Evolutionary conservation across 768 basidiomycete species (phyloP).

Genomic region (Boletales sp.): DNA sequence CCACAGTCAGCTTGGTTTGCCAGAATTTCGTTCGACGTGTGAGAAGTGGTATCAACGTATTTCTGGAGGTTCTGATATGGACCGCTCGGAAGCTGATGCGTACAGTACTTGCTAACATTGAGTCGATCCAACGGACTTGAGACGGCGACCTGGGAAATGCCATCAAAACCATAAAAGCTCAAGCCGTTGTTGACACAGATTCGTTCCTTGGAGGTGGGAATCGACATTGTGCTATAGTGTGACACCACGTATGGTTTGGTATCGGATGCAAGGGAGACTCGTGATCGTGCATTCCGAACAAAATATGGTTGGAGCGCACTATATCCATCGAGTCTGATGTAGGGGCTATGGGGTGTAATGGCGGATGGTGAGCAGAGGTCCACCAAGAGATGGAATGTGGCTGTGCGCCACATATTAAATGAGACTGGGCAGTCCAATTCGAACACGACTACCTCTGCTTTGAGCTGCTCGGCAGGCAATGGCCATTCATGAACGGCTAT

Average conservation of each 20-base stretch:
- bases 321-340: constrained; percentile 14
- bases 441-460: no score
- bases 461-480: no score
- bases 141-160: constrained; percentile 6
- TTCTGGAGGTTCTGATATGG: no score
- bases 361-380: constrained; percentile 15
- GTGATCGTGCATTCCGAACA: constrained; percentile 11
- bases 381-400: no score
- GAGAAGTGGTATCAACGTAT: no score
- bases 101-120: constrained; percentile 26
- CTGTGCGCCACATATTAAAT: no score
- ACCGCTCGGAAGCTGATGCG: constrained; percentile 30
- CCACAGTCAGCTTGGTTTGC: no score
- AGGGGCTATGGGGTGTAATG: neutral
- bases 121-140: constrained; percentile 7
- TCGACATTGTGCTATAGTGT: constrained; percentile 10
- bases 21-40: no score
- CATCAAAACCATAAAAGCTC: constrained; percentile 29
- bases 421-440: no score
- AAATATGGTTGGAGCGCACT: constrained; percentile 6
- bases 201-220: constrained; percentile 5
- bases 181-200: constrained; percentile 36
- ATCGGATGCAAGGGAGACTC: constrained; percentile 21
- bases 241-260: constrained; percentile 15
- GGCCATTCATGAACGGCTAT: no score